phyloP scores from a whole-genome alignment of 108 stramenopile species.

The Fistulifera solaris region DNA sequence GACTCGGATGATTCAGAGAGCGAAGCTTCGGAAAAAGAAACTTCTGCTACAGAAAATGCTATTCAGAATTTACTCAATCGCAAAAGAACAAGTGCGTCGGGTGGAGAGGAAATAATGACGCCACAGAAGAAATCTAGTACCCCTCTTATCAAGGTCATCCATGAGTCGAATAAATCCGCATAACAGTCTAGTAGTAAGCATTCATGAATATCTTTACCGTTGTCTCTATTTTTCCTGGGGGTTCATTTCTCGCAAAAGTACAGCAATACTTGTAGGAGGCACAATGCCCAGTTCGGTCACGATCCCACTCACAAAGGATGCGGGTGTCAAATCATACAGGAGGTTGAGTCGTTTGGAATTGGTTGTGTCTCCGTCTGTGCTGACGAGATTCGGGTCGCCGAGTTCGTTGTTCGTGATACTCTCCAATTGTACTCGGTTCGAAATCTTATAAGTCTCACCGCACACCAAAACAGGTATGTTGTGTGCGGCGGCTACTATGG shows the following conservation, averaged over 20 bases:
- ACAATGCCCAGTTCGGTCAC: conserved; percentile 97
- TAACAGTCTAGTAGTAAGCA: neutral
- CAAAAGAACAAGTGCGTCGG: neutral
- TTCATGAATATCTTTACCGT: neutral
- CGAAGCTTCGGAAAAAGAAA: too few species aligned
- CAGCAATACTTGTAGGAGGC: conserved; percentile 94
- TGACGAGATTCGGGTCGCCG: conserved; percentile 58
- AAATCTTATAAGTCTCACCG: conserved; percentile 99
- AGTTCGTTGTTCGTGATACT: conserved; percentile 93
- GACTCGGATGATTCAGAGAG: too few species aligned
- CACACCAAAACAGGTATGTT: conserved; percentile 94
- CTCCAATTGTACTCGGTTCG: conserved; percentile 93
- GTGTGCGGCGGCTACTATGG: conserved; percentile 76
- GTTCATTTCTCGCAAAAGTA: conserved; percentile 91
- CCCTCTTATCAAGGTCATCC: neutral
- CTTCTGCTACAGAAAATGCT: too few species aligned
- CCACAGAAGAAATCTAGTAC: neutral
- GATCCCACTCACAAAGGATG: conserved; percentile 91
- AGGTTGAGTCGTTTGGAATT: conserved; percentile 66
- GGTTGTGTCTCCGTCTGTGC: neutral
- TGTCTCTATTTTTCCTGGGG: conserved; percentile 21
- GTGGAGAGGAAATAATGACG: neutral
- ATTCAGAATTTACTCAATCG: neutral
- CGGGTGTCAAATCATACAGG: conserved; percentile 93
- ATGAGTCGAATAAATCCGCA: neutral